Evolutionary conservation across 306 rosid species (phyloP).

Genomic region (Cyamopsis tetragonoloba): DNA sequence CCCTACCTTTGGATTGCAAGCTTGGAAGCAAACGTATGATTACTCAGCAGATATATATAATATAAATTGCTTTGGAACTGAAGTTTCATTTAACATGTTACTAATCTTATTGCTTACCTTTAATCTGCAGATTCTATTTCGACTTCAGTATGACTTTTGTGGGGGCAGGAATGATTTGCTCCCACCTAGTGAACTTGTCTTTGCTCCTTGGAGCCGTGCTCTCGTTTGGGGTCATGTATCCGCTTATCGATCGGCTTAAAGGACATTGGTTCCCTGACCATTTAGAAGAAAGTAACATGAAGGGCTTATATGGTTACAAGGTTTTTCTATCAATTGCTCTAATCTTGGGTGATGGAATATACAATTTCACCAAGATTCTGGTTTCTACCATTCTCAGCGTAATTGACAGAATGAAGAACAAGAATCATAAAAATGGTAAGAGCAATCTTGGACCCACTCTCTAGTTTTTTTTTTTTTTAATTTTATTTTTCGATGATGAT

Average conservation of each 20-base stretch:
- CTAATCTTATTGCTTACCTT: conserved; percentile 4
- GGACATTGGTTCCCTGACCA: conserved; percentile 78
- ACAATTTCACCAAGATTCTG: conserved; percentile 69
- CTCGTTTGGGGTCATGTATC: conserved; percentile 82
- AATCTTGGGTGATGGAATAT: conserved; percentile 81
- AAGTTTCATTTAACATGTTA: not conserved
- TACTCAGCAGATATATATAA: not conserved
- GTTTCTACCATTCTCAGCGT: conserved; percentile 41
- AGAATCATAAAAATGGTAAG: conserved; percentile 30
- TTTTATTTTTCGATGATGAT: not conserved
- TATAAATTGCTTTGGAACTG: not conserved
- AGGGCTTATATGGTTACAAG: conserved; percentile 91
- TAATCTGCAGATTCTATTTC: conserved; percentile 70
- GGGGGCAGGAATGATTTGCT: conserved; percentile 98
- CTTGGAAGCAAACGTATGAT: conserved; percentile 78
- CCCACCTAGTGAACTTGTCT: conserved; percentile 81
- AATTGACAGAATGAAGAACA: conserved; percentile 36
- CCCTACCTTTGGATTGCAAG: conserved; percentile 90
- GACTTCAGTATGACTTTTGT: conserved; percentile 73
- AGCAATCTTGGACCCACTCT: not conserved
- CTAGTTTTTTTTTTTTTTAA: not conserved
- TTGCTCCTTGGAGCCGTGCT: conserved; percentile 85
- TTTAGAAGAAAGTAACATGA: conserved; percentile 74
- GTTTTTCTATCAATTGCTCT: conserved; percentile 75
- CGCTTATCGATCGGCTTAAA: conserved; percentile 55